Base-by-base conservation (phyloP, 768 basidiomycete species). In the Cystobasidium ongulense region DNA sequence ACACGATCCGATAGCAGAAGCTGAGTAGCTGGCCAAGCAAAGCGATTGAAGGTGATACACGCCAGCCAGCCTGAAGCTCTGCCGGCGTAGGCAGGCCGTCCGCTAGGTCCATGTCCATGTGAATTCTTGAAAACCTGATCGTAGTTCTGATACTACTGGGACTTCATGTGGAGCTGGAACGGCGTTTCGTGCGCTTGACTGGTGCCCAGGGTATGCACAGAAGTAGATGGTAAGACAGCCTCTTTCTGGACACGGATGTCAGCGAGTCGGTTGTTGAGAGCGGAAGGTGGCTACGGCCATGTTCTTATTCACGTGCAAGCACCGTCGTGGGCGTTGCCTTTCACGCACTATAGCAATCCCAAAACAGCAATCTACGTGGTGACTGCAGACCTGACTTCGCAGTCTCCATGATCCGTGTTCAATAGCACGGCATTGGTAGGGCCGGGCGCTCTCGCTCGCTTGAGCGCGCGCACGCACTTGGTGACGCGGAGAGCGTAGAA, bases 1-100 rank as follows among this genome's bases (percentile, higher is more conserved):
- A 63, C 3, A 50, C 25, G 3, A 43, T n/a, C 18, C 54, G 54
- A 53, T 71, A 54, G 33, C 15, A 52, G 10, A 57, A 38, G 31
- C 50, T 33, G 68, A 54, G 35, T 21, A 57, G 68, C 31, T 71
- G 52, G 15, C 65, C 65, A 11, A 67, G 38, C 29, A 67, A 52
- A 50, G n/a, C 52, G 65, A 67, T 17, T 11, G 71, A 27, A 1
- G 54, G 57, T n/a, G 29, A 27, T 7, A 72, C 71, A 50, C 46
- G 46, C 46, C 46, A 50, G 21, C 29, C 29, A 64, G 41, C 35
- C 27, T 27, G 63, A n/a, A 17, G 8, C 17, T 38, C 11, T 27
- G 59, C 23, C 4, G 59, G 4, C 15, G 36, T 25, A 61, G 59
- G 59, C 59, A 15, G 59, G 15, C 23, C 21, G 59, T 25, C 59